Percentiles rank a stretch among this genome's conserved stretches.
Conservation (phyloP, 176 grass and related monocot genomes). For the Typha latifolia region DNA sequence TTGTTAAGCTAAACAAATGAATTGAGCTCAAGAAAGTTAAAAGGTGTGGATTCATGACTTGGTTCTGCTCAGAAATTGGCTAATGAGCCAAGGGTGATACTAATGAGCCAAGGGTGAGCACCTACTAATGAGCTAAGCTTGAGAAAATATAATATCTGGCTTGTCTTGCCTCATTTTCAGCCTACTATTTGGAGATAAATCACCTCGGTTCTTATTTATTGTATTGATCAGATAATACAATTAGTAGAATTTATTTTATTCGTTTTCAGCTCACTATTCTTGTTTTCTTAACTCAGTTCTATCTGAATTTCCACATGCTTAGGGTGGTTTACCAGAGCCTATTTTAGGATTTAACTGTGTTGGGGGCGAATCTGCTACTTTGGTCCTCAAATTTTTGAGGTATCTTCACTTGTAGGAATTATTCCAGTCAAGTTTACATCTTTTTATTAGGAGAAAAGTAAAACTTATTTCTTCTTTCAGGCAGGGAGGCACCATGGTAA, state of each 20-base stretch:
- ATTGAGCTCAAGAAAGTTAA: too few relatives aligned
- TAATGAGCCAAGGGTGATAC: too few relatives aligned
- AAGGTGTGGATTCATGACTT: too few relatives aligned
- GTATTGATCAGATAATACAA: too few relatives aligned
- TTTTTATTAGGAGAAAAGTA: not conserved
- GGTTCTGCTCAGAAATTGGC: too few relatives aligned
- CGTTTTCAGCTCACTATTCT: not conserved
- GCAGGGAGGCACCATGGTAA: constrained; percentile 90
- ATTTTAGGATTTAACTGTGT: constrained; percentile 91
- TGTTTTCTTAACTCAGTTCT: constrained; percentile 9
- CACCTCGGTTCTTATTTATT: too few relatives aligned
- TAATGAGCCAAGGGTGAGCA: too few relatives aligned
- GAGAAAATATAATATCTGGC: too few relatives aligned
- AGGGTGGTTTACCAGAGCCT: constrained; percentile 78
- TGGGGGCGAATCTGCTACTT: constrained; percentile 70
- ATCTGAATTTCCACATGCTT: constrained; percentile 9
- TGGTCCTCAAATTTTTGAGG: constrained; percentile 75
- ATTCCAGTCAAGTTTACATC: not conserved
- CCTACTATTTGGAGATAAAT: too few relatives aligned
- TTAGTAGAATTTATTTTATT: not conserved
- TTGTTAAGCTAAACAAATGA: too few relatives aligned
- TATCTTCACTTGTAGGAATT: constrained; percentile 8
- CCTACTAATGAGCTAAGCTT: too few relatives aligned
- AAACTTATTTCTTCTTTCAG: constrained; percentile 21
- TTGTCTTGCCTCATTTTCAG: too few relatives aligned